Base-by-base conservation (phyloP, 805 yeast species). In the Ascoidea tarda region DNA sequence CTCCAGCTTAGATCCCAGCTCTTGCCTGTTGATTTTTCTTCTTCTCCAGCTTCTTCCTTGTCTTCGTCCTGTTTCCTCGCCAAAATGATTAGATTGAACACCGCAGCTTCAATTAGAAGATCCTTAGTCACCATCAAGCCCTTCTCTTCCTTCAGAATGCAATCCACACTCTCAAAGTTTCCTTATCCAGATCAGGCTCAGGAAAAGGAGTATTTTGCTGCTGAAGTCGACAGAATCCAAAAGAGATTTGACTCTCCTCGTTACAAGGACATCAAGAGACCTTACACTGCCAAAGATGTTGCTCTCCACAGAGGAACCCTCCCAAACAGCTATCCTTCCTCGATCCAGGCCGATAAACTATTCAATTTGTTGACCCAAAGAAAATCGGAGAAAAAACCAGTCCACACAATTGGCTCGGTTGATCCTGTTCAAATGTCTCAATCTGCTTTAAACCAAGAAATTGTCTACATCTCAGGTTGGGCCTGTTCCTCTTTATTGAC, bases 401-500 rank as follows among this genome's bases (percentile, higher is more conserved):
- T 77, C 32, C 77, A 76, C 59, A 79, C 84, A 0, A 62, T 80
- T 51, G 86, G 87, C 1, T 74, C 78, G 1, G 74, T 77, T 44
- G 87, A 81, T 57, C 84, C 86, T 4, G 76, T 77, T 6, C 82
- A 80, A 55, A 75, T 79, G 73, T 63, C 82, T 5, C 84, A 81
- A 59, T 67, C 74, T 55, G 75, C 79, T 2, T 66, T 66, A 51
- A 73, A 76, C 55, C 78, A 78, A 59, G 78, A 75, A 59, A 76
- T 70, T 21, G 69, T 73, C 6, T 82, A 75, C 60, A 74, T 77
- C 42, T 75, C 81, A 33, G 85, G 85, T 0, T 81, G 81, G 80
- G 86, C 81, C 1, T 76, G 76, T 49, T 77, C 81, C 1, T 69
- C 78, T 28, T 72, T 76, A 1, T 60, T 79, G 55, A 79, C 82